Base-by-base conservation (phyloP, 2,329 filamentous ascomycete genomes). In the Gaeumannomyces sp. region DNA sequence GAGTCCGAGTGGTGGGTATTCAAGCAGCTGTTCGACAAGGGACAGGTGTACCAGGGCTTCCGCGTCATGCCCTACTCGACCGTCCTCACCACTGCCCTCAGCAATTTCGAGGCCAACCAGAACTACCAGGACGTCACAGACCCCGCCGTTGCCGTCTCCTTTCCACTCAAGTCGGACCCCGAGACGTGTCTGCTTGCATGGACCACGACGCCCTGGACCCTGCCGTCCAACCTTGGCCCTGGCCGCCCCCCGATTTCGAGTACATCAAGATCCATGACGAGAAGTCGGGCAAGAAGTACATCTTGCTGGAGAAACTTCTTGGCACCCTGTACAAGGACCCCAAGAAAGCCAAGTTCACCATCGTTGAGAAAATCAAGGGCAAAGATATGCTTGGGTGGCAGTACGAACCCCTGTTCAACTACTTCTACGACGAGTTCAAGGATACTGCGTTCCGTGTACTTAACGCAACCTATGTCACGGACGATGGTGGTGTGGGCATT, bases 1-100 rank as follows among this genome's bases (percentile, higher is more conserved):
- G 94, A 97, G 80, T 90, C 90, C 0, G 87, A 91, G 69, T 98
- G 94, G 94, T 97, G 94, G 93, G 90, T 95, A 25, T 97, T 97
- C 82, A 96, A 95, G 80, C 87, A 94, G 74, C 83, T 97, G 29
- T 96, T 92, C 75, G 91, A 96, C 71, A 96, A 97, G 78, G 91
- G 88, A 65, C 83, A 90, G 67, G 92, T 97, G 64, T 98, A 97
- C 76, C 90, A 92, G 70, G 93, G 92, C 59, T 91, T 95, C 77
- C 88, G 89, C 73, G 92, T 98, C 68, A 95, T 98, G 91, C 94
- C 94, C 16, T 98, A 95, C 77, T 97, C 92, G 35, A 97, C 93
- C 2, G 92, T 89, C 22, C 84, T 97, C 72, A 93, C 90, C 65
- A 97, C 93, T 3, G 90, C 93, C 6, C 82, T 97, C 70, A 96